phyloP scores from a whole-genome alignment of 1,284 basidiomycete genomes.

The Cryptococcus maquisensis region DNA sequence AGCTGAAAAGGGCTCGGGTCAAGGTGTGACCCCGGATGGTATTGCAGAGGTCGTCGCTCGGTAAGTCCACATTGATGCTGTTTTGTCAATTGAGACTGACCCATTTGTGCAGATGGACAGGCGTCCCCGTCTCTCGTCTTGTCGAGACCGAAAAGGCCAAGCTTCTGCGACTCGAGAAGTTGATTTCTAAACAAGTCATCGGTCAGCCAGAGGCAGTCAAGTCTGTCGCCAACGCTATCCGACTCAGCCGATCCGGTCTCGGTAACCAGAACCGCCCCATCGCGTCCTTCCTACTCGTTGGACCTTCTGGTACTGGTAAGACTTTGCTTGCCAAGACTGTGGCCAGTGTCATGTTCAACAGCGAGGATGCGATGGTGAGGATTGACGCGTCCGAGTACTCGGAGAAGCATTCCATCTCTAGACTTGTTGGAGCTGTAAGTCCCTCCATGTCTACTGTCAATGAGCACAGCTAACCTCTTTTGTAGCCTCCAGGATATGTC shows the following conservation, averaged over 20 bases:
- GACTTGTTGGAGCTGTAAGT: constrained; percentile 53
- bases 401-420: constrained; percentile 55
- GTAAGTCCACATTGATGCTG: too few species aligned
- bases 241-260: constrained; percentile 57
- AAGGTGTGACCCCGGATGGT: constrained; percentile 51
- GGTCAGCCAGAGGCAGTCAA: constrained; percentile 58
- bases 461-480: too few species aligned
- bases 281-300: constrained; percentile 55
- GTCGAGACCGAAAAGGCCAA: constrained; percentile 50
- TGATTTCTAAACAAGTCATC: constrained; percentile 52
- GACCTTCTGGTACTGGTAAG: constrained; percentile 55
- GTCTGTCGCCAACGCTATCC: constrained; percentile 57
- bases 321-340: constrained; percentile 55
- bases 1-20: constrained; percentile 47
- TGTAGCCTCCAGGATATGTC: constrained; percentile 53
- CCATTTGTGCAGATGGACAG: constrained; percentile 47
- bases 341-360: constrained; percentile 56
- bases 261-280: constrained; percentile 55
- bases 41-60: constrained; percentile 56
- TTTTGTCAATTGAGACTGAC: too few species aligned
- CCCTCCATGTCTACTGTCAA: too few species aligned
- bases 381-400: constrained; percentile 56
- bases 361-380: constrained; percentile 55
- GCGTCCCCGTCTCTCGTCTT: constrained; percentile 44
- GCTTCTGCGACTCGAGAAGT: constrained; percentile 53